phyloP scores from a whole-genome alignment of 106 monocot genomes.

The Gastrodia elata region DNA sequence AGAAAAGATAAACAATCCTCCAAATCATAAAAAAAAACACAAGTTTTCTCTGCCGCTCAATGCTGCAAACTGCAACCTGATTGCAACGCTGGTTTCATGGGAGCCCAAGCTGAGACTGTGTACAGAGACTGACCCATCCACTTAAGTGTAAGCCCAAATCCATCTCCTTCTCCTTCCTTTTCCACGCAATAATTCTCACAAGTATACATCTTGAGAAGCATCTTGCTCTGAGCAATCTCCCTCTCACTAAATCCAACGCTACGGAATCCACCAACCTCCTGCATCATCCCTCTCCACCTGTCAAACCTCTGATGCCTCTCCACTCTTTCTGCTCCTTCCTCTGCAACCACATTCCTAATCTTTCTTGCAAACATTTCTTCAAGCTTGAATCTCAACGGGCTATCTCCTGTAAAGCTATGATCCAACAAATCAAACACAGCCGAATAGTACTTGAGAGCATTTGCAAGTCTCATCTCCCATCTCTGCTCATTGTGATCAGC shows the following conservation, averaged over 20 bases:
- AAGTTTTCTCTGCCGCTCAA: background rate
- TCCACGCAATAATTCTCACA: conserved; percentile 22
- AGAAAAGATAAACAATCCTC: background rate
- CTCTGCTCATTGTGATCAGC: conserved; percentile 33
- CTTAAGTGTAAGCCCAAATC: conserved; percentile 45
- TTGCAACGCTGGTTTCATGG: conserved; percentile 5
- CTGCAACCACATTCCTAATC: conserved; percentile 56
- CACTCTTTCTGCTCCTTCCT: conserved; percentile 44
- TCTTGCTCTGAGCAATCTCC: conserved; percentile 37
- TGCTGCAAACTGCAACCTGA: background rate
- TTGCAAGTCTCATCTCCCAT: conserved; percentile 50
- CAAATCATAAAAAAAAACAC: background rate
- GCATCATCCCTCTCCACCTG: conserved; percentile 47
- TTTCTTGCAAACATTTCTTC: conserved; percentile 72
- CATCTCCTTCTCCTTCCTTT: conserved; percentile 17
- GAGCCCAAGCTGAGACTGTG: conserved; percentile 71
- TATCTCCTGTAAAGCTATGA: conserved; percentile 13
- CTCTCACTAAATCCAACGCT: conserved; percentile 24
- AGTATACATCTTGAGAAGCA: conserved; percentile 58
- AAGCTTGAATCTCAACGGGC: conserved; percentile 40
- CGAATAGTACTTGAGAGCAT: conserved; percentile 49
- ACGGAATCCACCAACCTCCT: conserved; percentile 36
- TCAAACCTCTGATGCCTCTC: conserved; percentile 54
- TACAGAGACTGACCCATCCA: conserved; percentile 63
- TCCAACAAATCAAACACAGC: conserved; percentile 65